Evolutionary conservation across 2,329 filamentous ascomycete genomes (phyloP).

Genomic region (Cytospora mali): DNA sequence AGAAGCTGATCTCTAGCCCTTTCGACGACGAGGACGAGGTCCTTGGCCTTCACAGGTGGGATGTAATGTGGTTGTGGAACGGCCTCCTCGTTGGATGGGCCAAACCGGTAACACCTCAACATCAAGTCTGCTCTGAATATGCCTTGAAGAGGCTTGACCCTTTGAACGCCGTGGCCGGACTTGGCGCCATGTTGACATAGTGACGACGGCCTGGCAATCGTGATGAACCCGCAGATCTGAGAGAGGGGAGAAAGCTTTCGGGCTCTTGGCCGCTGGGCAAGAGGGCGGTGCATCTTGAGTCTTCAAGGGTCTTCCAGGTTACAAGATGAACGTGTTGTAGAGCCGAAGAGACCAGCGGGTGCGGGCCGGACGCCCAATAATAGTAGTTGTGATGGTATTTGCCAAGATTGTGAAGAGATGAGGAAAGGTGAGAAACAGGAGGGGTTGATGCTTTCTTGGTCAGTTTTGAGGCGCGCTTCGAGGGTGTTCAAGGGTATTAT

Average conservation of each 20-base stretch:
- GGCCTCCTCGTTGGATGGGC: slow-evolving; percentile 11
- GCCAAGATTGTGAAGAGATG: slow-evolving; percentile 4
- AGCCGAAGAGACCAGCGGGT: neutral
- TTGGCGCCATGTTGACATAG: slow-evolving; percentile 30
- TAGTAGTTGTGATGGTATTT: slow-evolving; percentile 9
- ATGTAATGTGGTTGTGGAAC: neutral
- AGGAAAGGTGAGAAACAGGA: slow-evolving; percentile 5
- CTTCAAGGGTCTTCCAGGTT: slow-evolving; percentile 17
- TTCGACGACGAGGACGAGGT: slow-evolving; percentile 44
- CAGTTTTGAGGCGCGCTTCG: slow-evolving; percentile 1
- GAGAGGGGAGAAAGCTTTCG: slow-evolving; percentile 15
- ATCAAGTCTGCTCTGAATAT: slow-evolving; percentile 13
- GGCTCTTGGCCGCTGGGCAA: slow-evolving; percentile 29
- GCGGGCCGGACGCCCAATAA: neutral
- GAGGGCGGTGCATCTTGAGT: slow-evolving; percentile 33
- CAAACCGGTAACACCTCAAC: slow-evolving; percentile 23
- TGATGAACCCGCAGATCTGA: slow-evolving; percentile 26
- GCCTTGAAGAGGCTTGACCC: slow-evolving; percentile 20
- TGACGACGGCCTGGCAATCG: slow-evolving; percentile 6
- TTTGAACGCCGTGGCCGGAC: slow-evolving; percentile 25
- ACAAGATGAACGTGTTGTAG: slow-evolving; percentile 6
- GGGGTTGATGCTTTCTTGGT: slow-evolving; percentile 3
- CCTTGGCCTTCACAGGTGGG: slow-evolving; percentile 33
- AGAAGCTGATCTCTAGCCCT: slow-evolving; percentile 48
- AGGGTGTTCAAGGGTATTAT: slow-evolving; percentile 14